phyloP scores from a whole-genome alignment of 495 filamentous ascomycete genomes.

The Amorphotheca resinae region DNA sequence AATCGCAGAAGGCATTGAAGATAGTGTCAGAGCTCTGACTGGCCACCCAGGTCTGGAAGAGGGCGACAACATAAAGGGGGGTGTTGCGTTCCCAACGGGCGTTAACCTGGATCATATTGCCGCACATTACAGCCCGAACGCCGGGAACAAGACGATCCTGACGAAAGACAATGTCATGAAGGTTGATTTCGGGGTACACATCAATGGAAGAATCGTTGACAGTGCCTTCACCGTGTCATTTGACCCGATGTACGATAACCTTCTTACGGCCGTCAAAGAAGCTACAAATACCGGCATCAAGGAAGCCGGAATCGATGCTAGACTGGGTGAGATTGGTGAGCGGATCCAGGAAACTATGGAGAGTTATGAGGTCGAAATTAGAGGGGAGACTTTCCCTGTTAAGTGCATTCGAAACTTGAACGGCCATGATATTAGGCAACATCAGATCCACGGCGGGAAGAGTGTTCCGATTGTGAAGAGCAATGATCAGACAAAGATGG shows the following conservation, averaged over 20 bases:
- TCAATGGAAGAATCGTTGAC: constrained; percentile 86
- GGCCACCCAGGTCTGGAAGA: constrained; percentile 68
- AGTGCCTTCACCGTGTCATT: constrained; percentile 87
- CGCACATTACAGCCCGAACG: constrained; percentile 84
- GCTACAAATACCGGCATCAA: constrained; percentile 80
- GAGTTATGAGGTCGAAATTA: constrained; percentile 72
- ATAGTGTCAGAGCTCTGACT: constrained; percentile 65
- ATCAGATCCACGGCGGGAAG: constrained; percentile 80
- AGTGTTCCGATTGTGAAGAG: constrained; percentile 84
- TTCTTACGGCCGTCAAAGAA: constrained; percentile 70
- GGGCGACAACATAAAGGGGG: constrained; percentile 65
- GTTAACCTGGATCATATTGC: constrained; percentile 79
- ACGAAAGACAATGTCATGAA: constrained; percentile 82
- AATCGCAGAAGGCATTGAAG: constrained; percentile 78
- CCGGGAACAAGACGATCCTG: constrained; percentile 75
- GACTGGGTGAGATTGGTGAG: constrained; percentile 63
- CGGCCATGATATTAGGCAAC: constrained; percentile 78
- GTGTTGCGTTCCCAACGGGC: constrained; percentile 83
- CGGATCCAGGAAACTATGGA: constrained; percentile 83
- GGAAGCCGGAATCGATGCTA: constrained; percentile 72
- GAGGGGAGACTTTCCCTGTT: constrained; percentile 65
- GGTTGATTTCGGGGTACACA: constrained; percentile 83
- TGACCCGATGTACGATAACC: constrained; percentile 72
- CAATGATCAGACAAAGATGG: constrained; percentile 75
- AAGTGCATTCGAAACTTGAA: constrained; percentile 82